phyloP scores from a whole-genome alignment of 1,284 basidiomycete species.

The Irpex sp. region DNA sequence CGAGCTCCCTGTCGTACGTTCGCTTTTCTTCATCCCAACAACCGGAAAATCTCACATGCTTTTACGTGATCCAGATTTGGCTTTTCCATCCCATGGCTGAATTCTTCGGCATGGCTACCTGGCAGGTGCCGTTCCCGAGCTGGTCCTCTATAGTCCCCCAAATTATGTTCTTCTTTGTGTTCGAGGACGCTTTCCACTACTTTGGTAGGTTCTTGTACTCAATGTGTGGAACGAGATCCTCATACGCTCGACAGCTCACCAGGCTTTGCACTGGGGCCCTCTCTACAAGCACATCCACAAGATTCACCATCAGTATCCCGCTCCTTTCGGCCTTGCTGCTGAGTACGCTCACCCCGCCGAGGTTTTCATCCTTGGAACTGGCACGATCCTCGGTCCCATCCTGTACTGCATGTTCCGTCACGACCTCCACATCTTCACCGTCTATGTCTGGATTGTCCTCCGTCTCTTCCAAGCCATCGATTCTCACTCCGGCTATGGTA shows the following conservation, averaged over 20 bases:
- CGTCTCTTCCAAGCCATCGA: constrained; percentile 98
- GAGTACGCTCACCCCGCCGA: constrained; percentile 97
- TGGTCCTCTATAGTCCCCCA: constrained; percentile 71
- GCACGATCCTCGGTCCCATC: constrained; percentile 85
- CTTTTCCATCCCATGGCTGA: constrained; percentile 95
- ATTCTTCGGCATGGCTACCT: constrained; percentile 85
- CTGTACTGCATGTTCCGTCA: constrained; percentile 73
- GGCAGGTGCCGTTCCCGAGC: constrained; percentile 87
- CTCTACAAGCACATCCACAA: constrained; percentile 99
- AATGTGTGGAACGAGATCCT: too few relatives aligned
- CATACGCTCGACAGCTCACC: constrained; percentile 59
- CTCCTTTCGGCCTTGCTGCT: constrained; percentile 95
- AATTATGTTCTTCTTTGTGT: constrained; percentile 88
- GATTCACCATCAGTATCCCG: constrained; percentile 95
- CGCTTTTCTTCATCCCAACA: background rate
- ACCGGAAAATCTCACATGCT: background rate
- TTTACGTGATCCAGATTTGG: constrained; percentile 65
- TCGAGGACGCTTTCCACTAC: constrained; percentile 94
- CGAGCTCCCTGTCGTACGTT: constrained; percentile 78
- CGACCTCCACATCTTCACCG: constrained; percentile 85
- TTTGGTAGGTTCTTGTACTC: too few relatives aligned
- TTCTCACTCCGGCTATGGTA: constrained; percentile 93
- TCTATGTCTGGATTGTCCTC: constrained; percentile 92
- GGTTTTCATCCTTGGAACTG: constrained; percentile 84
- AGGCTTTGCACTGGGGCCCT: constrained; percentile 83